Evolutionary conservation across 2,329 filamentous ascomycete genomes (phyloP).

Genomic region (Penicillium aurantiogriseum): DNA sequence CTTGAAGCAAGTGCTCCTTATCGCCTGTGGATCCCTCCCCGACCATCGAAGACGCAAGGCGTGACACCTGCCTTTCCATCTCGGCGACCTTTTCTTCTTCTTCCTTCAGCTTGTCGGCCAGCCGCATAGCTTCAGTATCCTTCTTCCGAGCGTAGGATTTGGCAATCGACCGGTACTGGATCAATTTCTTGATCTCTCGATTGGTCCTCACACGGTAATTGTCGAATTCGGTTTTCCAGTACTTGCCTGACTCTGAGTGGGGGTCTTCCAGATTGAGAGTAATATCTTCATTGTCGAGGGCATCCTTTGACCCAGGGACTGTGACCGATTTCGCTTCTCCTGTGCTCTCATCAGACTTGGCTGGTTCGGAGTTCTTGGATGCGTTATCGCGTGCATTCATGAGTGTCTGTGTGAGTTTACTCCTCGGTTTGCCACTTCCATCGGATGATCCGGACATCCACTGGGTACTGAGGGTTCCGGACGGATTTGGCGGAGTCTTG

Average conservation of each 20-base stretch:
- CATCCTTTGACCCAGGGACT: slow-evolving; percentile 24
- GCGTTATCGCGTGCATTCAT: slow-evolving; percentile 41
- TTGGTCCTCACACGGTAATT: slow-evolving; percentile 58
- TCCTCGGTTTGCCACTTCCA: slow-evolving; percentile 36
- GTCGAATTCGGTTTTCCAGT: slow-evolving; percentile 63
- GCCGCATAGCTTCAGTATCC: slow-evolving; percentile 54
- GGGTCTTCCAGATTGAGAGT: slow-evolving; percentile 56
- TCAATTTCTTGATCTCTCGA: slow-evolving; percentile 59
- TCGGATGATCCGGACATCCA: slow-evolving; percentile 37
- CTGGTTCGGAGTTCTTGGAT: slow-evolving; percentile 25
- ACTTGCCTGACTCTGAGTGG: slow-evolving; percentile 57
- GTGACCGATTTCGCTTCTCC: slow-evolving; percentile 13
- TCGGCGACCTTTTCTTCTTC: slow-evolving; percentile 48
- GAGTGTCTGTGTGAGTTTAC: slow-evolving; percentile 43
- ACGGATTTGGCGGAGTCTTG: slow-evolving; percentile 47
- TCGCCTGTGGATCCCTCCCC: slow-evolving; percentile 31
- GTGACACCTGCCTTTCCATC: slow-evolving; percentile 46
- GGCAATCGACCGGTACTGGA: slow-evolving; percentile 58
- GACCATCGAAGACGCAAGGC: slow-evolving; percentile 43
- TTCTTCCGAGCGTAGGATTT: slow-evolving; percentile 61
- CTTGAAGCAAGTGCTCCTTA: slow-evolving; percentile 43
- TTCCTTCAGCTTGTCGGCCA: slow-evolving; percentile 52
- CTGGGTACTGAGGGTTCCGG: slow-evolving; percentile 49
- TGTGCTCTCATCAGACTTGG: slow-evolving; percentile 11
- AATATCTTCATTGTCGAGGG: slow-evolving; percentile 42